Conservation (phyloP, 2,329 filamentous ascomycete species). For the Salinomyces thailandicus region DNA sequence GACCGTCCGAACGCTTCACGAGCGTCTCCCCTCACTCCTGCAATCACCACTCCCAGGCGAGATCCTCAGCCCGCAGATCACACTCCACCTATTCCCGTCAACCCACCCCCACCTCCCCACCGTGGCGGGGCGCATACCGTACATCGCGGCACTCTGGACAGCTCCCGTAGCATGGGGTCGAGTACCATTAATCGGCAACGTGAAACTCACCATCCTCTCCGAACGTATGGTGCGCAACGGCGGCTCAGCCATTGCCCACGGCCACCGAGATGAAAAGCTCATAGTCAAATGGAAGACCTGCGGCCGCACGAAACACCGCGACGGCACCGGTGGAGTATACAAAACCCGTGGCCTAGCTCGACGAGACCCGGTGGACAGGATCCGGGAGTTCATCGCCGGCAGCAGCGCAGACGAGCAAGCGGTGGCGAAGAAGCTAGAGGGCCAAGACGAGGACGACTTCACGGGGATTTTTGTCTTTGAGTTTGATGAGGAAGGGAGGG, state of each 20-base stretch:
- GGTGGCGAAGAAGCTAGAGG: background rate
- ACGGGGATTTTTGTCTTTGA: slow-evolving; percentile 90
- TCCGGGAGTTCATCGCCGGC: slow-evolving; percentile 46
- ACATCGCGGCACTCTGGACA: slow-evolving; percentile 90
- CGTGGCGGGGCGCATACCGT: slow-evolving; percentile 83
- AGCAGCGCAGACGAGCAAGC: slow-evolving; percentile 1
- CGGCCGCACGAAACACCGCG: slow-evolving; percentile 39
- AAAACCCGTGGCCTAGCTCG: slow-evolving; percentile 24
- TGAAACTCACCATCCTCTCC: slow-evolving; percentile 74
- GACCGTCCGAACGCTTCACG: slow-evolving; percentile 51
- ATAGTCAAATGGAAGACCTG: slow-evolving; percentile 82
- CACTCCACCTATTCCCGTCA: slow-evolving; percentile 54
- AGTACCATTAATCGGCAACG: slow-evolving; percentile 81
- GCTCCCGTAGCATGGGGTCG: slow-evolving; percentile 93
- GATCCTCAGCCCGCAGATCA: slow-evolving; percentile 52
- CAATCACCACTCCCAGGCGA: slow-evolving; percentile 51
- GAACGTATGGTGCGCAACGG: slow-evolving; percentile 67
- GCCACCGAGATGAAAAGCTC: slow-evolving; percentile 58
- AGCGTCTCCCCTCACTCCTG: slow-evolving; percentile 50
- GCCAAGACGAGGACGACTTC: slow-evolving; percentile 54
- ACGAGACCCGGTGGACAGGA: slow-evolving; percentile 44
- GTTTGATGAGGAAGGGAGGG: slow-evolving; percentile 76
- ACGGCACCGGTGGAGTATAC: slow-evolving; percentile 36
- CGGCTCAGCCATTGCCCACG: slow-evolving; percentile 31
- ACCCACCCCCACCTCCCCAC: slow-evolving; percentile 82